phyloP scores from a whole-genome alignment of 2,329 filamentous ascomycete species.

The Clonostachys rosea region DNA sequence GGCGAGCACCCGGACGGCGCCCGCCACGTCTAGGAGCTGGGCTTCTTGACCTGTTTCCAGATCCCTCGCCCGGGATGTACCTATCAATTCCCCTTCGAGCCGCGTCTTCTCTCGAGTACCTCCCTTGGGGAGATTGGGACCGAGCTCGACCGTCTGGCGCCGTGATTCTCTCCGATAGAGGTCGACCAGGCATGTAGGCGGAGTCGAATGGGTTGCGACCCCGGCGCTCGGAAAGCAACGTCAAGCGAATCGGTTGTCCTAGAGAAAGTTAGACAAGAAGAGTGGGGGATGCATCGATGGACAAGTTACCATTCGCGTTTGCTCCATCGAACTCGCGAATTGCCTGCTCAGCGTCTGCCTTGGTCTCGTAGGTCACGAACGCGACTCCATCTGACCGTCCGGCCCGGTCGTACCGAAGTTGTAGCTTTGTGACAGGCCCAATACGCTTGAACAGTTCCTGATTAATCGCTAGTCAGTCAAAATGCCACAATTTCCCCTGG shows the following conservation, averaged over 20 bases:
- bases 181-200: constrained; percentile 48
- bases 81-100: constrained; percentile 69
- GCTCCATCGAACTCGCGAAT: constrained; percentile 81
- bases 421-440: constrained; percentile 63
- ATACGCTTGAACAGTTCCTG: constrained; percentile 80
- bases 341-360: constrained; percentile 68
- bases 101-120: constrained; percentile 49
- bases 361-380: constrained; percentile 72
- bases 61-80: constrained; percentile 60
- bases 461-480: constrained; percentile 13
- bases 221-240: constrained; percentile 52
- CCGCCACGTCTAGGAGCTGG: constrained; percentile 51
- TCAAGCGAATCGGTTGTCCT: constrained; percentile 78
- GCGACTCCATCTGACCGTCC: constrained; percentile 84
- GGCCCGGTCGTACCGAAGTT: constrained; percentile 79
- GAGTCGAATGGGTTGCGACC: constrained; percentile 54
- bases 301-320: constrained; percentile 68
- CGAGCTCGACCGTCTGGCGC: constrained; percentile 53
- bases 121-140: constrained; percentile 46
- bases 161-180: constrained; percentile 58
- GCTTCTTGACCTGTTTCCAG: constrained; percentile 48
- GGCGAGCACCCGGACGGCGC: constrained; percentile 42
- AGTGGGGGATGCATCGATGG: background rate
- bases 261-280: background rate
- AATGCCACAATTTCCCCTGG: background rate